Conservation (phyloP, 2,329 filamentous ascomycete genomes). For the Pseudogymnoascus sp. region DNA sequence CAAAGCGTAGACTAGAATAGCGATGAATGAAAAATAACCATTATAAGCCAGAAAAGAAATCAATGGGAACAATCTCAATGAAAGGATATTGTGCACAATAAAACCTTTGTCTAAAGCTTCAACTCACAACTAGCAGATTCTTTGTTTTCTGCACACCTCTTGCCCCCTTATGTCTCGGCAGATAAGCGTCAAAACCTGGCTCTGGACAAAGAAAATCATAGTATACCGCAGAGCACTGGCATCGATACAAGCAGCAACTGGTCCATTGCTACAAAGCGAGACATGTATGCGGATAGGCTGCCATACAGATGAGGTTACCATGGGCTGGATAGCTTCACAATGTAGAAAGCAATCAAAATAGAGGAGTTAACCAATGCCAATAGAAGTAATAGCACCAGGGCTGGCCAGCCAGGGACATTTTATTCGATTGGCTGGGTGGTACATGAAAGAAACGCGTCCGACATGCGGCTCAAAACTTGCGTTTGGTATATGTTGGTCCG, state of each 20-base stretch:
- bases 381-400: not conserved
- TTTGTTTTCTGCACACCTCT: conserved; percentile 7
- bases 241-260: not conserved
- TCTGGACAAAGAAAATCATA: conserved; percentile 5
- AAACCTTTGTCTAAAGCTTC: conserved; percentile 5
- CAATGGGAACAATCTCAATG: conserved; percentile 7
- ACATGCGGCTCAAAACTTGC: not conserved
- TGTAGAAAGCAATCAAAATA: not conserved
- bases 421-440: not conserved
- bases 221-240: not conserved
- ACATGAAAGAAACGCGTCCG: conserved; percentile 3
- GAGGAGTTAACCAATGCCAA: not conserved
- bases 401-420: not conserved
- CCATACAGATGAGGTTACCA: not conserved
- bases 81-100: conserved; percentile 9
- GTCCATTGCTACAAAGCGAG: not conserved
- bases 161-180: conserved; percentile 2
- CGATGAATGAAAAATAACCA: conserved; percentile 1
- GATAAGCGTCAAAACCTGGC: not conserved
- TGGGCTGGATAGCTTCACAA: not conserved
- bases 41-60: not conserved
- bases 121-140: not conserved
- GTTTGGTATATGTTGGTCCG: not conserved
- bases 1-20: not conserved
- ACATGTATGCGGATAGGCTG: not conserved